phyloP scores from a whole-genome alignment of 805 yeast species.

The Starmerella riodocensis region DNA sequence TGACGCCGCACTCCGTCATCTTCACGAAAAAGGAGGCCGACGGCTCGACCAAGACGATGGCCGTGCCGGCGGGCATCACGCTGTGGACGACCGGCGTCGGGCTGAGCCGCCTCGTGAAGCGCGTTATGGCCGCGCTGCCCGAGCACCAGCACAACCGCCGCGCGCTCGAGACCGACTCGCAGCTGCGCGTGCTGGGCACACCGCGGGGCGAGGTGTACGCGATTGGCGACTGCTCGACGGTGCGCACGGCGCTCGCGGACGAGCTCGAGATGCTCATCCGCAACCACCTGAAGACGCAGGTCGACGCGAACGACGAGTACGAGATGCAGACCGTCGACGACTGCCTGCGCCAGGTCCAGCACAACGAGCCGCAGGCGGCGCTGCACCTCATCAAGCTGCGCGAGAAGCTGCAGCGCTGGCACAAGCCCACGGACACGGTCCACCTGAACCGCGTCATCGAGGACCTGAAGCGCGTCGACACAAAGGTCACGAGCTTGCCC shows the following conservation, averaged over 20 bases:
- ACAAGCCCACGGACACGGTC: conserved; percentile 24
- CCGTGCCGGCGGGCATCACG: conserved; percentile 54
- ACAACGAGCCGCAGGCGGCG: conserved; percentile 21
- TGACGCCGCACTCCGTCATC: conserved; percentile 43
- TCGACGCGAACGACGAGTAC: conserved; percentile 22
- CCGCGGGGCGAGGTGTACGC: conserved; percentile 58
- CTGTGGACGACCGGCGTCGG: conserved; percentile 70
- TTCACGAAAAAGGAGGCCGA: conserved; percentile 37
- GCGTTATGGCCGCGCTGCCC: conserved; percentile 37
- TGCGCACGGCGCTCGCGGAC: conserved; percentile 45
- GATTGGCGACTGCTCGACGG: conserved; percentile 59
- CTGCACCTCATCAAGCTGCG: conserved; percentile 18
- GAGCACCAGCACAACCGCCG: conserved; percentile 45
- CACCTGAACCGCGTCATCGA: conserved; percentile 39
- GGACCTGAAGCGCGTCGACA: conserved; percentile 42
- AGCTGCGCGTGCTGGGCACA: conserved; percentile 54
- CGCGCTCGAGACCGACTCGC: conserved; percentile 69
- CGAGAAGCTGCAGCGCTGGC: conserved; percentile 17
- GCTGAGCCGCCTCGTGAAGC: conserved; percentile 47
- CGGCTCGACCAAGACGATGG: conserved; percentile 31
- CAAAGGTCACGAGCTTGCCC: conserved; percentile 53
- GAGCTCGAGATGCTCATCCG: conserved; percentile 40
- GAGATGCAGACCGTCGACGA: conserved; percentile 12
- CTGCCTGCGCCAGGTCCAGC: conserved; percentile 14
- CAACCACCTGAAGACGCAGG: conserved; percentile 32